These are phyloP conservation scores for Camelina laxa DNA, from an alignment of 345 rosid genomes.

Conservation along the genomic window DNA sequence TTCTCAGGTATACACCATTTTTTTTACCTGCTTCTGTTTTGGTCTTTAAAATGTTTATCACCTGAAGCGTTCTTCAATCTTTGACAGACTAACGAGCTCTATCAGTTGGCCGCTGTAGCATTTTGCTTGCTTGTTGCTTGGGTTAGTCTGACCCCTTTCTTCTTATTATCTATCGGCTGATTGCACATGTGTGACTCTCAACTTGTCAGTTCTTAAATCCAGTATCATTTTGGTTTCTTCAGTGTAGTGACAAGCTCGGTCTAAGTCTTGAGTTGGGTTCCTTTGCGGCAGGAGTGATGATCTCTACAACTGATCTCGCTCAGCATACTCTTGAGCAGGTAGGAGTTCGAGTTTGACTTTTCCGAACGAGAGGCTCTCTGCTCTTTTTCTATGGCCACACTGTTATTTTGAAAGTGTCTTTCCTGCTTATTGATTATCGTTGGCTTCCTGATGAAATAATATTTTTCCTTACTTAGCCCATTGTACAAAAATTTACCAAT, in stretches of 20 bases:
- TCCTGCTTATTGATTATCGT: neutral
- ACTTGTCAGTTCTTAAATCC: slow-evolving; percentile 9
- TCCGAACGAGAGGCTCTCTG: slow-evolving; percentile 18
- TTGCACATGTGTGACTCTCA: slow-evolving; percentile 22
- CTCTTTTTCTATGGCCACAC: slow-evolving; percentile 22
- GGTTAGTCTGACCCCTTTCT: slow-evolving; percentile 61
- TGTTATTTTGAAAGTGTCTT: neutral
- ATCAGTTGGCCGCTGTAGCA: slow-evolving; percentile 95
- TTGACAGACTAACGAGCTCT: slow-evolving; percentile 94
- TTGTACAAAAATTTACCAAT: neutral
- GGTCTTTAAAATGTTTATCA: slow-evolving; percentile 27
- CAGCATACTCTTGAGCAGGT: slow-evolving; percentile 97
- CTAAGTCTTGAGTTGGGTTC: slow-evolving; percentile 97
- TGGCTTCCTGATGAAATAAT: slow-evolving; percentile 2
- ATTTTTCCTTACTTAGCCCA: neutral
- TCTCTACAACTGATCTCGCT: slow-evolving; percentile 94
- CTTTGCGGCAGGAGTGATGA: slow-evolving; percentile 99
- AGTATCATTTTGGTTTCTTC: slow-evolving; percentile 46
- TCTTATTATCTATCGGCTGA: slow-evolving; percentile 35
- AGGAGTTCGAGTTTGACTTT: slow-evolving; percentile 38
- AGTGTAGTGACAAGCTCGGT: slow-evolving; percentile 99
- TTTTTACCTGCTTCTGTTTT: slow-evolving; percentile 22
- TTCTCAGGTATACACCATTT: slow-evolving; percentile 60
- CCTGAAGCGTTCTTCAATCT: slow-evolving; percentile 38
- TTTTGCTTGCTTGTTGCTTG: slow-evolving; percentile 98